Base-by-base conservation (phyloP, 257 asterid genomes). In the Gentiana straminea region DNA sequence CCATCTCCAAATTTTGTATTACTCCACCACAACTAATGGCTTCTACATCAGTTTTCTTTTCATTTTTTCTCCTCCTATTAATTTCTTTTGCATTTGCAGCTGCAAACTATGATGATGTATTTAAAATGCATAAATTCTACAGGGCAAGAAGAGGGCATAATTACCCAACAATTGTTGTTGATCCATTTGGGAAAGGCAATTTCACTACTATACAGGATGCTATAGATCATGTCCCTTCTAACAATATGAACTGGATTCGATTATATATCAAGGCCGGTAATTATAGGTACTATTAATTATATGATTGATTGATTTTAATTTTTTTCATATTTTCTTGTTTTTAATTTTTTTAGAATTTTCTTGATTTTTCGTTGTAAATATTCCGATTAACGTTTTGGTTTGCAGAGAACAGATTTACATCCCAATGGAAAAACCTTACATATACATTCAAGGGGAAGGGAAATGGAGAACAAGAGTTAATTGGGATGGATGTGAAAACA, bases 391-490 rank as follows among this genome's bases (percentile, higher is more conserved):
- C 0, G 1, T 0, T 35, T n/a, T 15, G 68, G 41, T 9, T 5
- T 66, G 77, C 64, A 87, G 91, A 51, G 91, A 88, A 68, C 73
- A 71, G 53, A 67, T 88, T 15, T 9, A 3, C 1, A 83, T 88
- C 1, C 86, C 94, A 0, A 3, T 1, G 0, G 72, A 81, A 1
- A 88, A 79, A 71, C 78, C 80, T 5, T 81, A 62, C 51, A 75
- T 88, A 1, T 81, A 68, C 51, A 73, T 88, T 0, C 63, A 60
- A 66, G 95, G 95, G 33, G 77, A 68, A 10, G 77, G 73, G 11
- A 54, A 24, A 8, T 33, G 60, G 43, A 75, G 49, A 33, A 83
- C 84, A 0, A 32, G 1, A 2, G 73, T 88, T 8, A 57, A 70
- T 35, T 79, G 76, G 83, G 51, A 62, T 44, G 76, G 58, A 4